Evolutionary conservation across 495 filamentous ascomycete species (phyloP).

Genomic region (Neurospora sp.): DNA sequence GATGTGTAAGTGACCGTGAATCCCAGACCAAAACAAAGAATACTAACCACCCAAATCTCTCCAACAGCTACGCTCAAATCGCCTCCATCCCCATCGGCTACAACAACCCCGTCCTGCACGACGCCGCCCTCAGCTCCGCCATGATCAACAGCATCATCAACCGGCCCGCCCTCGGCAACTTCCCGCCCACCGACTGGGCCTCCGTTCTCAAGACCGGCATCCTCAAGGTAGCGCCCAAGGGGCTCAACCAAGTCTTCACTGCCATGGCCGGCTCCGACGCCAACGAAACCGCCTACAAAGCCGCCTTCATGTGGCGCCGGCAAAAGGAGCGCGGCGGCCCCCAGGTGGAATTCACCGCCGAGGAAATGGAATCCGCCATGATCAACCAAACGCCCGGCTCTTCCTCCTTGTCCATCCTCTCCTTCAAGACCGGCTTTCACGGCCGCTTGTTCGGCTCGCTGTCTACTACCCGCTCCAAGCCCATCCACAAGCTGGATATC

Average conservation of each 20-base stretch:
- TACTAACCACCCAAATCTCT: not conserved
- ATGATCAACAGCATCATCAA: slow-evolving; percentile 85
- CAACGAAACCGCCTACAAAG: slow-evolving; percentile 99
- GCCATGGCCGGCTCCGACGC: slow-evolving; percentile 93
- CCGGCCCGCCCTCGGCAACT: slow-evolving; percentile 91
- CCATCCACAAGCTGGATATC: slow-evolving; percentile 98
- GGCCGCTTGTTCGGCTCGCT: slow-evolving; percentile 89
- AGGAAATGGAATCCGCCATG: slow-evolving; percentile 75
- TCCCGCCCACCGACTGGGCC: slow-evolving; percentile 85
- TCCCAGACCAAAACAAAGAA: too few species aligned
- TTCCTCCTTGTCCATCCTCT: slow-evolving; percentile 70
- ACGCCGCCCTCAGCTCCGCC: slow-evolving; percentile 61
- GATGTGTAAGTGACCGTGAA: slow-evolving; percentile 53
- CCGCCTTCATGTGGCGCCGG: slow-evolving; percentile 95
- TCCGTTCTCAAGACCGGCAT: slow-evolving; percentile 78
- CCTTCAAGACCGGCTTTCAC: slow-evolving; percentile 91
- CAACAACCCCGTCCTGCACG: slow-evolving; percentile 75
- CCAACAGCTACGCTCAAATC: slow-evolving; percentile 74
- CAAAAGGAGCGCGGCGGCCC: slow-evolving; percentile 79
- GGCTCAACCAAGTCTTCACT: slow-evolving; percentile 93
- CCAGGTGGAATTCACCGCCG: slow-evolving; percentile 71
- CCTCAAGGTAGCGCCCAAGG: slow-evolving; percentile 80
- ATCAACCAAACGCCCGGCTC: slow-evolving; percentile 74
- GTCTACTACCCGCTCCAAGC: slow-evolving; percentile 89
- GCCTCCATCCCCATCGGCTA: slow-evolving; percentile 96